phyloP scores from a whole-genome alignment of 345 rosid species.

The Rubroshorea leprosula region DNA sequence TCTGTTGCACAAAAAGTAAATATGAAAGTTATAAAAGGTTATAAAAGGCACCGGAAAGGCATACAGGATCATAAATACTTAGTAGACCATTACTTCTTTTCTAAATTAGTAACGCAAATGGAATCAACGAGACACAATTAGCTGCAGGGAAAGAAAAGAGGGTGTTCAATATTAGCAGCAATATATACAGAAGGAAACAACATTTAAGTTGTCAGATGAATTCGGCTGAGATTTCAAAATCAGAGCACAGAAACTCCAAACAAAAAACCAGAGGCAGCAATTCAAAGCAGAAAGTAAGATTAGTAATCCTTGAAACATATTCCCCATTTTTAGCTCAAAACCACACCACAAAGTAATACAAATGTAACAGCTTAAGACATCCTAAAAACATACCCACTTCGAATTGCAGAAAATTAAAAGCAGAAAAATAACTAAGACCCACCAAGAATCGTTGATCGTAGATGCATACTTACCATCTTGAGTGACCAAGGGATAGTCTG shows the following conservation, averaged over 20 bases:
- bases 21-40: not conserved
- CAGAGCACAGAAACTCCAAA: no score
- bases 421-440: not conserved
- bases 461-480: constrained; percentile 62
- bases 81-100: not conserved
- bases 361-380: no score
- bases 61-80: not conserved
- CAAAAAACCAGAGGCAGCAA: not conserved
- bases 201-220: no score
- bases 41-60: not conserved
- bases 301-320: not conserved
- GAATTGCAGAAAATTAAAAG: not conserved
- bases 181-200: no score
- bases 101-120: not conserved
- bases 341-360: no score
- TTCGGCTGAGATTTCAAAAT: no score
- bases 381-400: not conserved
- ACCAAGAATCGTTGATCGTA: no score
- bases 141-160: no score
- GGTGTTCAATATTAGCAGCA: no score
- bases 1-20: constrained; percentile 37
- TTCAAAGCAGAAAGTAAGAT: not conserved
- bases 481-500: constrained; percentile 85
- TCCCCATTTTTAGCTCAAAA: not conserved
- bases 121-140: not conserved